A percentile compares a stretch with the other conserved stretches of the same genome.
These are phyloP conservation scores for Podospora comata DNA, from an alignment of 495 filamentous ascomycete species.

Conservation along the genomic window DNA sequence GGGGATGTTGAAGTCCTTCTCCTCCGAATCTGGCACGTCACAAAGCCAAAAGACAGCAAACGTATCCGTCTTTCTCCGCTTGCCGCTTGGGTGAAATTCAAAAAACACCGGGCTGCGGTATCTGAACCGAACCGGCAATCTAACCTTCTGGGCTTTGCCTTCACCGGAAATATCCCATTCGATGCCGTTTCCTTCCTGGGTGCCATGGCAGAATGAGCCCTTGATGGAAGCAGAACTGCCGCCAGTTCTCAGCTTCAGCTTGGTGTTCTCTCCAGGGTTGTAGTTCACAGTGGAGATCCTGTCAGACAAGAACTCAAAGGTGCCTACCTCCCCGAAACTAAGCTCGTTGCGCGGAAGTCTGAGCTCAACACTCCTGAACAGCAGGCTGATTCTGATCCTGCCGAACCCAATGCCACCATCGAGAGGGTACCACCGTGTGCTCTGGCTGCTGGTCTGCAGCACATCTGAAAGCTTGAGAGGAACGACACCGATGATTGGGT, in stretches of 20 bases:
- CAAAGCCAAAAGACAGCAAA: slow-evolving; percentile 86
- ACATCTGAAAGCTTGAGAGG: slow-evolving; percentile 83
- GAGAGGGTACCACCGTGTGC: slow-evolving; percentile 58
- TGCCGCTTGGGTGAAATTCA: slow-evolving; percentile 69
- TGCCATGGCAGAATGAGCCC: slow-evolving; percentile 52
- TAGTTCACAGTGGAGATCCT: slow-evolving; percentile 59
- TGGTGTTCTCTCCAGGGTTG: slow-evolving; percentile 61
- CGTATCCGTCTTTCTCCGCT: slow-evolving; percentile 60
- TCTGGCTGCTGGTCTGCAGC: slow-evolving; percentile 79
- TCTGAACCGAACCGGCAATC: slow-evolving; percentile 81
- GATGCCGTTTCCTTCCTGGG: slow-evolving; percentile 57
- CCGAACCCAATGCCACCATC: slow-evolving; percentile 72
- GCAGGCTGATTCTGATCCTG: slow-evolving; percentile 80
- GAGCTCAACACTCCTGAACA: slow-evolving; percentile 84
- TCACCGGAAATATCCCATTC: slow-evolving; percentile 65
- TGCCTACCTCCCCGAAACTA: slow-evolving; percentile 85
- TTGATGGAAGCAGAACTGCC: slow-evolving; percentile 73
- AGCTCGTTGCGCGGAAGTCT: slow-evolving; percentile 75
- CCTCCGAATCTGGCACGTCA: slow-evolving; percentile 74
- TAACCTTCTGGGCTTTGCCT: slow-evolving; percentile 51
- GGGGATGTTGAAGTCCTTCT: slow-evolving; percentile 72
- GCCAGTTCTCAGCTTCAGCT: slow-evolving; percentile 78
- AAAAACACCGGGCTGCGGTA: slow-evolving; percentile 87
- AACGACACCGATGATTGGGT: slow-evolving; percentile 89
- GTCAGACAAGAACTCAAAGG: slow-evolving; percentile 77